Conservation (phyloP, 2,329 filamentous ascomycete genomes). For the Phyllachora maydis region DNA sequence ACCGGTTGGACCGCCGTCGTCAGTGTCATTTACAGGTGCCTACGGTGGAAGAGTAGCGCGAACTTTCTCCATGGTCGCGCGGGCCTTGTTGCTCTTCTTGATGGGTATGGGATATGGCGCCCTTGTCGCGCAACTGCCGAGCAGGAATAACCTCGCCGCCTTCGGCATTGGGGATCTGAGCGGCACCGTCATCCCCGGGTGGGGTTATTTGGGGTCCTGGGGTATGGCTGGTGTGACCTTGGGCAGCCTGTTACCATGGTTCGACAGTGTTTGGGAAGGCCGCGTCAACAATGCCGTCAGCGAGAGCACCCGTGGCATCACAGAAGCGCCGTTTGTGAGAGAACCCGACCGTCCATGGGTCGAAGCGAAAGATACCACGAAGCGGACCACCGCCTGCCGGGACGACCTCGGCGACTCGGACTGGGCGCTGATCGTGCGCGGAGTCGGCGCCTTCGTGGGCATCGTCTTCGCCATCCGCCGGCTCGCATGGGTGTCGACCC, state of each 20-base stretch:
- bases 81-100: constrained; percentile 47
- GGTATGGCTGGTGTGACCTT: constrained; percentile 58
- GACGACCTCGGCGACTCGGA: constrained; percentile 28
- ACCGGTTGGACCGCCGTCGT: too few relatives aligned
- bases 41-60: too few relatives aligned
- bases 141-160: constrained; percentile 40
- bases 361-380: constrained; percentile 19
- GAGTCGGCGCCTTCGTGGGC: constrained; percentile 38
- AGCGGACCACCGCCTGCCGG: constrained; percentile 5
- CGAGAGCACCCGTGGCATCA: too few relatives aligned
- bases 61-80: constrained; percentile 37
- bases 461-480: constrained; percentile 58
- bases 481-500: constrained; percentile 79
- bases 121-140: constrained; percentile 61
- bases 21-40: too few relatives aligned
- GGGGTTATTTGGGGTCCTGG: constrained; percentile 63
- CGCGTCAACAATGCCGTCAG: too few relatives aligned
- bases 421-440: constrained; percentile 47
- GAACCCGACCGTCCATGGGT: too few relatives aligned
- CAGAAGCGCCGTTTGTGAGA: too few relatives aligned
- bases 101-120: constrained; percentile 71
- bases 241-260: constrained; percentile 64
- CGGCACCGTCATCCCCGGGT: constrained; percentile 23
- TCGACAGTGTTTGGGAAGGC: constrained; percentile 62
- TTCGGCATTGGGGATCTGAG: constrained; percentile 30